Conservation (phyloP, 257 asterid species). For the Anisodus tanguticus region DNA sequence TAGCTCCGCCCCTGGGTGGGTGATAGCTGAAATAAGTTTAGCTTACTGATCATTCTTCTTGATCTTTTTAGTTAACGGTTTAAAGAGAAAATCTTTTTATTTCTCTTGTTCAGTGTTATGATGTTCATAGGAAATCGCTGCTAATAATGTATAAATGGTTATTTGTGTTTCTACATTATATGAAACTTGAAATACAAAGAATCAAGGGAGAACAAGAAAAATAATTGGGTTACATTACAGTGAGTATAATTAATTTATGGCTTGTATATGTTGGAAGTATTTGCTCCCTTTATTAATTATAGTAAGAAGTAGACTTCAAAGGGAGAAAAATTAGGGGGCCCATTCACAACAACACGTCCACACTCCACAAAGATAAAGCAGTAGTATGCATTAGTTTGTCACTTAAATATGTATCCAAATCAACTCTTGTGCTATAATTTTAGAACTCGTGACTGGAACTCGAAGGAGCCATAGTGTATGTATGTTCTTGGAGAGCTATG, state of each 20-base stretch:
- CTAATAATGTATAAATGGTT: neutral
- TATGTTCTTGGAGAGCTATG: neutral
- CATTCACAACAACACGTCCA: neutral
- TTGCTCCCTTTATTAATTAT: neutral
- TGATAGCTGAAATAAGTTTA: neutral
- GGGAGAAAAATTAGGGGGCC: neutral
- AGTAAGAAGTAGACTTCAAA: neutral
- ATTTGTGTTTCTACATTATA: neutral
- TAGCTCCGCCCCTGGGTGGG: too few relatives aligned
- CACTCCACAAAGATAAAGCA: neutral
- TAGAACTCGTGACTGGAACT: neutral
- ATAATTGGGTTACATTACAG: neutral
- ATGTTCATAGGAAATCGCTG: neutral
- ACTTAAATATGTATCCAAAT: neutral
- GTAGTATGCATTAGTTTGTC: neutral
- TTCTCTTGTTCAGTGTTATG: neutral
- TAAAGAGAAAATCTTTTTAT: neutral
- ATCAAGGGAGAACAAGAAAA: slow-evolving; percentile 15
- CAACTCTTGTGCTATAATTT: neutral
- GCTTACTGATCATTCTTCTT: neutral
- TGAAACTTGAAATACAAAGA: neutral
- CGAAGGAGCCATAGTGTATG: neutral
- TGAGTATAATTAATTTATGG: neutral
- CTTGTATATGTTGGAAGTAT: neutral
- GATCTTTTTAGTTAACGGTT: neutral